Evolutionary conservation across 176 grass and related monocot genomes (phyloP), one percentile per base, ranked within the genome.

Genomic region (Carex kokanica): DNA sequence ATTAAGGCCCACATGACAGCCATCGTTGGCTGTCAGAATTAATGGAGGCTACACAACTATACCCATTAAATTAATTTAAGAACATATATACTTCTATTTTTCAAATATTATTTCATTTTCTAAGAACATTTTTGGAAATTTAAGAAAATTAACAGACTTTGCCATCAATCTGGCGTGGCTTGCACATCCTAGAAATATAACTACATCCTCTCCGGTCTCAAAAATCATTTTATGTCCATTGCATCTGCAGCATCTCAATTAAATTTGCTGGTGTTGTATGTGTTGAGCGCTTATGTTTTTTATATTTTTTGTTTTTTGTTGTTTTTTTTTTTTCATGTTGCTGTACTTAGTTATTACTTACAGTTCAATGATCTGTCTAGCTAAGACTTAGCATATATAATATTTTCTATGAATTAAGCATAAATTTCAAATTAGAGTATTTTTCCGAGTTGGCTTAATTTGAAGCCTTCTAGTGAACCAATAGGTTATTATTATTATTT

Each of bases 21-120:
- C 61, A 29, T 54, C 23, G 54, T 82, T 82, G 80, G 80, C 80
- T 82, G 80, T 82, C 80, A 82, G 43, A 82, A 82, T 82, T 51
- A 82, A 82, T 82, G 23, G 24, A 67, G 38, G 38, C 38, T 54
- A 52, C 13, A 82, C 61, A 82, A 54, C 41, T 82, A 68, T 82
- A 10, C 4, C 23, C 23, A 17, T 49, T 67, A 63, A 64, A 68
- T 82, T 82, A 65, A 82, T 55, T 55, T 27, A 29, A 2, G 27
- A 29, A 65, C 12, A 65, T 32, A 32, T 5, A 65, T 65, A 32
- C 5, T 13, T 38, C 17, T 75, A 12, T 51, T 25, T 74, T 27
- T 74, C 1, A 51, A 51, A 67, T 0, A 31, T 67, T 6, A 59
- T 59, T 59, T 59, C 17, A 20, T 59, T 59, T 61, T 61, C 7